Base-by-base conservation (phyloP, 352 stramenopile genomes). In the Globisporangium nodosum region DNA sequence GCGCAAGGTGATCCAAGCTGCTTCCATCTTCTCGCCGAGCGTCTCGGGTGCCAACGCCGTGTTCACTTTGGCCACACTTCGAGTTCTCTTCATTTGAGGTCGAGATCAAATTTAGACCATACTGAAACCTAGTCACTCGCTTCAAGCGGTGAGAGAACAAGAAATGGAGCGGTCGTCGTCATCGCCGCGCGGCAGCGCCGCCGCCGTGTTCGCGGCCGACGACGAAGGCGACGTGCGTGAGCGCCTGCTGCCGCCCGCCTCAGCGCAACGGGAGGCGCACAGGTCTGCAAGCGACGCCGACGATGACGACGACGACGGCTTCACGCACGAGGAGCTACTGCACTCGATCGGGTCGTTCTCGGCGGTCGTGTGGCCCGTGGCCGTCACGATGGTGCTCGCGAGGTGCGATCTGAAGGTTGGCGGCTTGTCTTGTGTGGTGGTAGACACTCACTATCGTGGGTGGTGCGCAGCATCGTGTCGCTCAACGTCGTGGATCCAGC, bases 291-390 rank as follows among this genome's bases (percentile, higher is more conserved):
- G 6, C 39, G 30, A 21, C 1, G 59, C 68, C 0, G 45, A 63
- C 0, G 65, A 70, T 3, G 66, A 81, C 6, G 58, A 61, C 16
- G 65, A 78, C 27, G 76, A 85, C 33, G 42, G 33, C 9, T 90
- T 87, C 64, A 88, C 85, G 51, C 78, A 90, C 57, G 81, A 94
- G 58, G 80, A 93, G 60, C 69, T 95, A 15, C 66, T 92, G 64
- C 85, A 95, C 58, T 92, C 81, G 1, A 83, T 95, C 39, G 85
- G 84, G 20, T 94, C 84, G 7, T 95, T 95, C 69, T 92, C 77
- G 12, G 85, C 84, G 18, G 82, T 95, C 40, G 67, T 94, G 18
- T 87, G 76, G 74, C 85, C 85, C 0, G 85, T 95, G 13, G 79
- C 83, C 0, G 24, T 79, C 53, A 95, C 85, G 1, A 95, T 95